Percentiles rank a stretch among this genome's conserved stretches.
Conservation (phyloP, 2,329 filamentous ascomycete genomes). For the Celoporthe dispersa region DNA sequence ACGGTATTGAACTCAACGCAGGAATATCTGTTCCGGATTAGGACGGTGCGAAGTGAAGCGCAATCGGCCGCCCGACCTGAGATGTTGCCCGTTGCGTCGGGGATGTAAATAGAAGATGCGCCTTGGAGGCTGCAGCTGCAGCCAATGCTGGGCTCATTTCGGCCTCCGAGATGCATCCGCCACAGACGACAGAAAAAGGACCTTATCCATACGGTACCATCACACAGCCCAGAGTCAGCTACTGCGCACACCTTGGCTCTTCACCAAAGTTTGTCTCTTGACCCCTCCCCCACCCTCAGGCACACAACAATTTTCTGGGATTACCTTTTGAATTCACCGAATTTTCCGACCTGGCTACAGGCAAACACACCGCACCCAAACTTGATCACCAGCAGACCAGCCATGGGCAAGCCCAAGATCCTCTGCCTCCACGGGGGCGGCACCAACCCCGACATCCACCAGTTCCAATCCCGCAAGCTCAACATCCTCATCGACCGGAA, state of each 20-base stretch:
- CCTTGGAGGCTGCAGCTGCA: constrained; percentile 8
- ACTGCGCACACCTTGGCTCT: background rate
- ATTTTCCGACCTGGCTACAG: background rate
- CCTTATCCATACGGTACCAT: background rate
- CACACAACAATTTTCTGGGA: background rate
- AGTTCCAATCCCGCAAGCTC: constrained; percentile 23
- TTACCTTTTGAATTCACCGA: background rate
- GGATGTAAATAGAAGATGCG: background rate
- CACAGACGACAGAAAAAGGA: background rate
- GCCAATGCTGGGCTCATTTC: constrained; percentile 21
- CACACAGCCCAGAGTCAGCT: background rate
- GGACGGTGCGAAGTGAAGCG: constrained; percentile 8
- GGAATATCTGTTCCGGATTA: background rate
- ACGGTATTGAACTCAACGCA: background rate
- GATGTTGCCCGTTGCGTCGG: constrained; percentile 13
- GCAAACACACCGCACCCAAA: background rate
- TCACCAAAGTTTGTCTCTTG: background rate
- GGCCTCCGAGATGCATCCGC: constrained; percentile 15
- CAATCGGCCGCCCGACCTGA: background rate
- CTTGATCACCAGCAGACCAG: background rate
- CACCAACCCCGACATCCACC: constrained; percentile 24
- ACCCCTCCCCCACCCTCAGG: background rate
- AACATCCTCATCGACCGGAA: constrained; percentile 18
- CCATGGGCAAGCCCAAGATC: constrained; percentile 23
- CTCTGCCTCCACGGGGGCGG: constrained; percentile 23